Conservation (phyloP, 163 green algal genomes). For the Coccomyxa subellipsoidea region DNA sequence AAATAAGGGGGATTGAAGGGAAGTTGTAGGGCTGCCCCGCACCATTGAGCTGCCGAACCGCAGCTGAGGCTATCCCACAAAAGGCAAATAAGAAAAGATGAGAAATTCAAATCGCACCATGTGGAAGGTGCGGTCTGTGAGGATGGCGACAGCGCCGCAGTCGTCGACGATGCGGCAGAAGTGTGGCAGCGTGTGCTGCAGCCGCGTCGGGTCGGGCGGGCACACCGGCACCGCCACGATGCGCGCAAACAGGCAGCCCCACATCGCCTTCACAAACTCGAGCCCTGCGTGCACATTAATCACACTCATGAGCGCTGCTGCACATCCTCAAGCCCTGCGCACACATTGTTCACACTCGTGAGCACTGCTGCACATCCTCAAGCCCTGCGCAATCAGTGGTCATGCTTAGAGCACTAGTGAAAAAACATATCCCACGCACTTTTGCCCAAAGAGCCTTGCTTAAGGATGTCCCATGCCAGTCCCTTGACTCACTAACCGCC, state of each 20-base stretch:
- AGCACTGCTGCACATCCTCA: background rate
- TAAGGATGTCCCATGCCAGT: no score
- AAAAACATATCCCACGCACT: no score
- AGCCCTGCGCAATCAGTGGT: no score
- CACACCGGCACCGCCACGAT: background rate
- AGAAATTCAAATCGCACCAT: background rate
- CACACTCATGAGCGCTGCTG: background rate
- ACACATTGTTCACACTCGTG: background rate
- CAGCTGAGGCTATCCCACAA: background rate
- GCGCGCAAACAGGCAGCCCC: background rate
- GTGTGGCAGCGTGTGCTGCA: background rate
- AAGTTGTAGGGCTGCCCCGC: no score
- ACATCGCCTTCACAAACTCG: slow-evolving; percentile 13
- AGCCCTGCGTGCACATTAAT: background rate
- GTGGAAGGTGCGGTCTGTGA: background rate
- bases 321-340: background rate
- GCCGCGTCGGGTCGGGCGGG: background rate
- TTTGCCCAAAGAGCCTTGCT: no score
- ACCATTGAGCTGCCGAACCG: no score
- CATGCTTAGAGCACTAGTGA: no score
- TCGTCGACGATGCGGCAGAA: slow-evolving; percentile 7
- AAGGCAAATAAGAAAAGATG: background rate
- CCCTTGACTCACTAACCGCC: no score
- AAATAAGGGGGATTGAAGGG: no score
- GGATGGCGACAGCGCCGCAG: background rate